Evolutionary conservation across 208 protist genomes (phyloP).

Genomic region (Acanthamoeba culbertsoni): DNA sequence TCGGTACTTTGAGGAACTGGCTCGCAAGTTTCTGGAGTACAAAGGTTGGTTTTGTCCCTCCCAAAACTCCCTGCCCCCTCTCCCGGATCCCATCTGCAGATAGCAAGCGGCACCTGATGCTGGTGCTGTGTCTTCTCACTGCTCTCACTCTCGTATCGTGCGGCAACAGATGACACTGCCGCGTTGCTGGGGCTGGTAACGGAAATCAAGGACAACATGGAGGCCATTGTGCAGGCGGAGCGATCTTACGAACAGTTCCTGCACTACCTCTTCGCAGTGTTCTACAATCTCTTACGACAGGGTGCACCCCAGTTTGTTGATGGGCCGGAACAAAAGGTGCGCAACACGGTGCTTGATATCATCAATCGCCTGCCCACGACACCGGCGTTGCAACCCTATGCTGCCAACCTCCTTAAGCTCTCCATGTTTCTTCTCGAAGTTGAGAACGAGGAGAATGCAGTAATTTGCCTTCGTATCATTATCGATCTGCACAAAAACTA

Average conservation of each 20-base stretch:
- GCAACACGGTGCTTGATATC: constrained; percentile 84
- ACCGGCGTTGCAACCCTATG: constrained; percentile 74
- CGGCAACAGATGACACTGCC: background rate
- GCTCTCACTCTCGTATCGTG: background rate
- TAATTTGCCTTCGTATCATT: constrained; percentile 86
- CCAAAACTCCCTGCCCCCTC: too few relatives aligned
- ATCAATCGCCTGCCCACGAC: constrained; percentile 85
- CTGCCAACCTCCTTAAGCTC: constrained; percentile 65
- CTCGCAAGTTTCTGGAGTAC: constrained; percentile 2
- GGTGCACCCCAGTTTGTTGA: constrained; percentile 2
- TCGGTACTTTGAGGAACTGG: background rate
- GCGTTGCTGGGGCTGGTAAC: constrained; percentile 29
- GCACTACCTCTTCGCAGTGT: constrained; percentile 62
- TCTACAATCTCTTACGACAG: constrained; percentile 65
- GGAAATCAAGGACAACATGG: constrained; percentile 70
- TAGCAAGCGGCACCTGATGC: too few relatives aligned
- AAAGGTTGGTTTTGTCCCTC: too few relatives aligned
- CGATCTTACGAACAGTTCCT: constrained; percentile 60
- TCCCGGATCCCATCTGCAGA: too few relatives aligned
- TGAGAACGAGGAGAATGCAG: constrained; percentile 88
- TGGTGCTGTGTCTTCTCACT: background rate
- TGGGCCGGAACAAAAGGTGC: constrained; percentile 79
- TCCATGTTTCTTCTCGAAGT: constrained; percentile 61
- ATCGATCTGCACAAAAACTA: constrained; percentile 86
- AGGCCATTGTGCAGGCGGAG: constrained; percentile 1